Evolutionary conservation across 2,329 filamentous ascomycete species (phyloP), one percentile per base, ranked within the genome.

Genomic region (Penicillium polonicum): DNA sequence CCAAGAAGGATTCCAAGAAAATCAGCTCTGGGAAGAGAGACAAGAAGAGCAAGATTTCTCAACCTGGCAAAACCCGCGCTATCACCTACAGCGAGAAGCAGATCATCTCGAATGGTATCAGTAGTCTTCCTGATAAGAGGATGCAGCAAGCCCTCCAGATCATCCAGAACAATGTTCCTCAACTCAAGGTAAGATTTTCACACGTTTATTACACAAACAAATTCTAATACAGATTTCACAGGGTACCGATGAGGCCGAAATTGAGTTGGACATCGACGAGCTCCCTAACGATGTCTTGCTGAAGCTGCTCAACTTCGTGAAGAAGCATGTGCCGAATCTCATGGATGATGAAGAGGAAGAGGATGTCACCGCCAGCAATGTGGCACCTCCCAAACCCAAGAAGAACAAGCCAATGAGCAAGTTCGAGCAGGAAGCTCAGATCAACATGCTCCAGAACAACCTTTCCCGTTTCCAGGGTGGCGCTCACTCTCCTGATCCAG

Each of bases 71-170:
- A 67, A 79, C 82, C n/a, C 83, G 83, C 53, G 84, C 90, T 69
- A 85, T 91, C 44, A 88, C 85, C 8, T 85, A 88, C 58, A 82
- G 88, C 4, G 92, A 99, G 76, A 97, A 97, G 80, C 91, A 94
- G 57, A 85, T 92, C 64, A 95, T 99, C 57, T 93, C 91, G 1
- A 88, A 88, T 58, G 89, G 90, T 15, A 94, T 96, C 62, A 89
- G 88, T 67, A 87, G 88, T 61, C 85, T 97, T 57, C 87, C 92
- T 19, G 88, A 89, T 49, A 80, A 82, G n/a, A 87, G 91, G 64
- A 88, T 96, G 69, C 84, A 88, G 49, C 85, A 86, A 65, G 91
- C 93, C 0, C 90, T 97, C 33, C 86, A 89, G 59, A 92, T 97
- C 61, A 97, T 99, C 70, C 91, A 95, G 73, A 86, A 85, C 63